Percentiles rank a stretch among this genome's conserved stretches.
Evolutionary conservation across 306 rosid genomes (phyloP).

Genomic region (Glycine latifolia): DNA sequence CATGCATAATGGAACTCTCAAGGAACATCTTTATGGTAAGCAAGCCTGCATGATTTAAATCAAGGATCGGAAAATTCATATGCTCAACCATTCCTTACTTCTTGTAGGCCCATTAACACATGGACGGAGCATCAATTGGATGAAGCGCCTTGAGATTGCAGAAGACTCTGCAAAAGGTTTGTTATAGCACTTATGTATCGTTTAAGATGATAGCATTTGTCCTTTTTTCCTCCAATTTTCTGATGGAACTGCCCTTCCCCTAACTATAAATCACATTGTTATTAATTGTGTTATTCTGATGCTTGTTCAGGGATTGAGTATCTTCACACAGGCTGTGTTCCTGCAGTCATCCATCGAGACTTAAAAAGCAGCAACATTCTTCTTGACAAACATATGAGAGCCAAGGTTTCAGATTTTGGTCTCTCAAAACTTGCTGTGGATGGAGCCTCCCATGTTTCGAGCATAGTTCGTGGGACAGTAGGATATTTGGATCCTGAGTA

Average conservation of each 20-base stretch:
- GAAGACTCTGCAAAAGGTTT: constrained; percentile 97
- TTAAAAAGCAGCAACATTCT: constrained; percentile 96
- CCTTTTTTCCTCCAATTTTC: not conserved
- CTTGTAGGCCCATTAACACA: constrained; percentile 76
- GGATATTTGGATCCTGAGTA: constrained; percentile 99
- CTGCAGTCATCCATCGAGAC: constrained; percentile 94
- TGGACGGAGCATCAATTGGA: constrained; percentile 81
- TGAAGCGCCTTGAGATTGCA: constrained; percentile 93
- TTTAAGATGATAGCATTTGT: constrained; percentile 19
- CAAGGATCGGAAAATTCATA: constrained; percentile 29
- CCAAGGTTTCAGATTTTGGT: constrained; percentile 97
- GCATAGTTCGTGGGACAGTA: constrained; percentile 95
- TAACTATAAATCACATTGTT: not conserved
- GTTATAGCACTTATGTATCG: no score
- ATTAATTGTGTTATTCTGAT: constrained; percentile 39
- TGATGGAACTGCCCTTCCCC: constrained; percentile 7
- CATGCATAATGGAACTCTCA: constrained; percentile 98
- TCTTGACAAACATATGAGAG: constrained; percentile 87
- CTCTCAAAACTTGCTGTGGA: constrained; percentile 96
- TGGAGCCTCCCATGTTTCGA: constrained; percentile 92
- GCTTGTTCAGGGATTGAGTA: constrained; percentile 88
- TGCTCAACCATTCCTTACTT: constrained; percentile 43
- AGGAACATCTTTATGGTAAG: constrained; percentile 91
- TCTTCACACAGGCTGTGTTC: constrained; percentile 98
- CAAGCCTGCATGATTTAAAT: constrained; percentile 51